phyloP scores from a whole-genome alignment of 2,329 filamentous ascomycete genomes.

The Gyromitra esculenta region DNA sequence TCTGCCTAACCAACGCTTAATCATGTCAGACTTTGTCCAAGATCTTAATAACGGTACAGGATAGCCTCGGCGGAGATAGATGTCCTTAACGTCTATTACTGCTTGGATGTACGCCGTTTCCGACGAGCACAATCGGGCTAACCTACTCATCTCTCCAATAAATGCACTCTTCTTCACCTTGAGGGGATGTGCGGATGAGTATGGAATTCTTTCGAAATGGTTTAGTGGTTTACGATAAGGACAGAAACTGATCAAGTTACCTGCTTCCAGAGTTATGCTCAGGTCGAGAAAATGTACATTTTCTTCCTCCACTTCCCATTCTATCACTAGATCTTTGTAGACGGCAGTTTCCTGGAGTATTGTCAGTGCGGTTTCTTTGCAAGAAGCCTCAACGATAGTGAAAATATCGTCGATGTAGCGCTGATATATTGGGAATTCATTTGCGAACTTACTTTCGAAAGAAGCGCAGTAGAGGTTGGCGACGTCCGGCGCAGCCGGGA shows the following conservation, averaged over 20 bases:
- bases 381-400: background rate
- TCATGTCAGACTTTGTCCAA: background rate
- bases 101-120: background rate
- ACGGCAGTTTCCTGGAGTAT: background rate
- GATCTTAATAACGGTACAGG: background rate
- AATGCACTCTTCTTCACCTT: background rate
- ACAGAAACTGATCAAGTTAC: background rate
- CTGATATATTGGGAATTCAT: fast-evolving
- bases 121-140: background rate
- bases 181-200: background rate
- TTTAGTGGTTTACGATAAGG: slow-evolving; percentile 18
- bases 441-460: background rate
- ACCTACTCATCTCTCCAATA: background rate
- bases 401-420: slow-evolving; percentile 9
- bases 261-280: background rate
- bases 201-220: slow-evolving; percentile 2
- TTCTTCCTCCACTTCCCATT: slow-evolving; percentile 12
- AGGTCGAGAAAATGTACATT: slow-evolving; percentile 3
- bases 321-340: background rate
- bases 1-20: background rate
- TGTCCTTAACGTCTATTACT: background rate
- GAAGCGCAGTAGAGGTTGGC: background rate
- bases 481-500: slow-evolving; percentile 4
- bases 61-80: background rate
- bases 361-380: background rate